Percentiles rank a stretch among this genome's conserved stretches.
Evolutionary conservation across 2,329 filamentous ascomycete species (phyloP).

Genomic region (Trichoderma atrobrunneum): DNA sequence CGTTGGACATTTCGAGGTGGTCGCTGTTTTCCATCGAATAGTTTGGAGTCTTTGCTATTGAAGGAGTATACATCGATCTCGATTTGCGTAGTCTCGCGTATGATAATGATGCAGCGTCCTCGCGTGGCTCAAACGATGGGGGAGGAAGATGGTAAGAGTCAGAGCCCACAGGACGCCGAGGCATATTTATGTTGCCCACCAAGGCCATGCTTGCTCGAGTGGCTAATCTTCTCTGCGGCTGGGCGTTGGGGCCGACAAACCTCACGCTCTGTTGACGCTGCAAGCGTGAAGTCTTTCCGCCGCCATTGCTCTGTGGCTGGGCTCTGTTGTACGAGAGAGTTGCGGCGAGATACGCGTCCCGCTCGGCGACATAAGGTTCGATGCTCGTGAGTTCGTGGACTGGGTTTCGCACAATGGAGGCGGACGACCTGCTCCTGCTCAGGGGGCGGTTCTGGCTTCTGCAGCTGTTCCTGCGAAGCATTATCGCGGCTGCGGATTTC

Average conservation of each 20-base stretch:
- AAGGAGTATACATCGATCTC: constrained; percentile 50
- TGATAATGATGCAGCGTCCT: constrained; percentile 47
- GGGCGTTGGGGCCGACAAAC: constrained; percentile 42
- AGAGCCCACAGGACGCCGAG: constrained; percentile 19
- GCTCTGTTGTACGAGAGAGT: constrained; percentile 57
- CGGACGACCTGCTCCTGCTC: constrained; percentile 53
- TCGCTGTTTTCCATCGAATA: constrained; percentile 20
- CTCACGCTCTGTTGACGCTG: constrained; percentile 54
- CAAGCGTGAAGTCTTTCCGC: constrained; percentile 27
- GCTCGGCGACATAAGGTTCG: constrained; percentile 47
- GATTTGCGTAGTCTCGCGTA: constrained; percentile 53
- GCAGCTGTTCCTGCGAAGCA: constrained; percentile 51
- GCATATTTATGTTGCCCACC: not conserved
- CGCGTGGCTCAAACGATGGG: constrained; percentile 47
- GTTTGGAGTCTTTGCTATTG: constrained; percentile 22
- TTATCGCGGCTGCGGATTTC: constrained; percentile 27
- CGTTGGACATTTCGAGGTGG: constrained; percentile 15
- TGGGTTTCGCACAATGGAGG: constrained; percentile 41
- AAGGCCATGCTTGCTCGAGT: constrained; percentile 30
- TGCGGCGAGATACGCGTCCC: constrained; percentile 63
- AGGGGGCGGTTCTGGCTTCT: constrained; percentile 44
- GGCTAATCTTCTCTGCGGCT: constrained; percentile 30
- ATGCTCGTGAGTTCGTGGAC: constrained; percentile 47
- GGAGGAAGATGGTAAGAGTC: constrained; percentile 32
- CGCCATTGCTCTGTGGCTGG: constrained; percentile 42